Base-by-base conservation (phyloP, 352 stramenopile genomes). In the Phytophthora europaea region DNA sequence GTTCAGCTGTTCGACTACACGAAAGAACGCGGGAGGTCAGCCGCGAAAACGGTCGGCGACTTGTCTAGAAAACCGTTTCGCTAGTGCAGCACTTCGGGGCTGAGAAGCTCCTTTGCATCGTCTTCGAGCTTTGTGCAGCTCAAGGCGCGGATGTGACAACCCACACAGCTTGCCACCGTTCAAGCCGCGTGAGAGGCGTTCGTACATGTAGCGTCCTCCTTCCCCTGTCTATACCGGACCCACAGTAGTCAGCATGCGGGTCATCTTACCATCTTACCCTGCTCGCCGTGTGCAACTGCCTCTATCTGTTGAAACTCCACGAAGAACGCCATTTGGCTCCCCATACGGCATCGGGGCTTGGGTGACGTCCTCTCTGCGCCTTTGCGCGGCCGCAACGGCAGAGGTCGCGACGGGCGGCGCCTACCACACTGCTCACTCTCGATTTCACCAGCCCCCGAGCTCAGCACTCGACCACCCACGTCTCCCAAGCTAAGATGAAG, bases 401-500 rank as follows among this genome's bases (percentile, higher is more conserved):
- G 64, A 68, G 58, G 51, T 45, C n/a, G 8, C 56, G 56, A 61
- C 53, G 12, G 36, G 18, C 36, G 34, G 2, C 34, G 34, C 34
- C 34, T 40, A 15, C 34, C 34, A 15, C 6, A 10, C 34, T 40
- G 10, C 34, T 15, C 34, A 40, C 34, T 40, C 34, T 40, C 34
- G n/a, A n/a, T n/a, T n/a, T 73, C 60, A 23, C 66, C 57, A 54
- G 23, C 57, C 62, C 57, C 67, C 61, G 61, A 78, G 61, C 67
- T 59, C 13, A 65, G 34, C 62, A 72, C 43, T 78, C 53, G 59
- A 65, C 54, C 63, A n/a, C 48, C 20, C 28, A 8, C 15, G 4
- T 20, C 15, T 16, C 34, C 22, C 2, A 33, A 20, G 13, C 2
- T 4, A 38, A 50, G 8, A 83, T 83, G 76, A 80, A 83, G 73